Conservation (phyloP, 805 yeast species). For the Pichia pseudocactophila region DNA sequence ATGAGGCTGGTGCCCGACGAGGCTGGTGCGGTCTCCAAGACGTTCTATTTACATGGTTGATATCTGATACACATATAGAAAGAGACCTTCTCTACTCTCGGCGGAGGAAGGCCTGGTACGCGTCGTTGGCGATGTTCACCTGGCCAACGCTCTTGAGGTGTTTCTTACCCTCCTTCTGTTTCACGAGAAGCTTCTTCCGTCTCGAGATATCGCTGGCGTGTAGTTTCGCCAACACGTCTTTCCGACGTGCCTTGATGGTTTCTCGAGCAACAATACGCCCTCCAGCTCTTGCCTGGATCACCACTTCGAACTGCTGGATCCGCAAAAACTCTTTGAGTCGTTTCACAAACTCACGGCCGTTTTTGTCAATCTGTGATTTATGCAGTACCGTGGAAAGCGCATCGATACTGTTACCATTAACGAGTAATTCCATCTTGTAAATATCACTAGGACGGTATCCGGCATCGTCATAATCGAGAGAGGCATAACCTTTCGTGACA, state of each 20-base stretch:
- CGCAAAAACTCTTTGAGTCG: conserved; percentile 71
- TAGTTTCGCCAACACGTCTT: conserved; percentile 87
- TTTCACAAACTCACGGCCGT: conserved; percentile 76
- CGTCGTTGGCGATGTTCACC: conserved; percentile 72
- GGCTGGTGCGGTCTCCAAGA: too few relatives aligned
- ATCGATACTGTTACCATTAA: conserved; percentile 83
- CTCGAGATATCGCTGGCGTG: conserved; percentile 92
- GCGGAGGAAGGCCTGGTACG: conserved; percentile 77
- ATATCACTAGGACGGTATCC: conserved; percentile 78
- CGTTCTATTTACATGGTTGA: too few relatives aligned
- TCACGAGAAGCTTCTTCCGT: conserved; percentile 75
- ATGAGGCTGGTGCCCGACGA: too few relatives aligned
- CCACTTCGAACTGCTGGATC: conserved; percentile 84
- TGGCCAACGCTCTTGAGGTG: conserved; percentile 71
- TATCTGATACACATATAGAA: too few relatives aligned
- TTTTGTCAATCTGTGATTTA: conserved; percentile 57
- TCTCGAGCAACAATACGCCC: conserved; percentile 80
- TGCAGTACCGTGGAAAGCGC: conserved; percentile 92
- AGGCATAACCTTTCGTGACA: conserved; percentile 84
- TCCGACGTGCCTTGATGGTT: conserved; percentile 85
- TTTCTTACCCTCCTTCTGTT: conserved; percentile 92
- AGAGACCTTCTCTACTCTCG: conserved; percentile 19
- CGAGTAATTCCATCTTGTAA: conserved; percentile 79
- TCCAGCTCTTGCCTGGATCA: conserved; percentile 82
- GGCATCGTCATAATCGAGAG: conserved; percentile 88